A percentile compares a stretch with the other conserved stretches of the same genome.
Conservation (phyloP, 108 stramenopile species). For the Skeletonema tropicum region DNA sequence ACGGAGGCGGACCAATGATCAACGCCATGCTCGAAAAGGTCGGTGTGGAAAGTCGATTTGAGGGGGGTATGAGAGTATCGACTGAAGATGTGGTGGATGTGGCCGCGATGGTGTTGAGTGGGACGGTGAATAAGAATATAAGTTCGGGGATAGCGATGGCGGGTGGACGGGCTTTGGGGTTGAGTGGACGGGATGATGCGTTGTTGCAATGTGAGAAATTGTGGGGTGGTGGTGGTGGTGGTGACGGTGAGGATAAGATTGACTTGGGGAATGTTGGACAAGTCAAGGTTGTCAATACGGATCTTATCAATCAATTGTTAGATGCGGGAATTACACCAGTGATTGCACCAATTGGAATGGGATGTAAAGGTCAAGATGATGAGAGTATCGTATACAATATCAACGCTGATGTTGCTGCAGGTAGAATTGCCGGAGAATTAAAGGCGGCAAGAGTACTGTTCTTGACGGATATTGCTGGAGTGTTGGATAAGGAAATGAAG, state of each 20-base stretch:
- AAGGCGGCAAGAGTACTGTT: conserved; percentile 88
- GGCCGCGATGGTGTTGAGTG: conserved; percentile 98
- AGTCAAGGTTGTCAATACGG: conserved; percentile 84
- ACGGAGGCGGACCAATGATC: conserved; percentile 96
- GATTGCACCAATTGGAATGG: conserved; percentile 94
- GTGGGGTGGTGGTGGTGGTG: conserved; percentile 57
- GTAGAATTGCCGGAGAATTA: conserved; percentile 91
- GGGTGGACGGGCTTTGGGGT: conserved; percentile 88
- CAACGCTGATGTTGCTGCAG: conserved; percentile 98
- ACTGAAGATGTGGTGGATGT: conserved; percentile 91
- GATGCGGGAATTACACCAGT: conserved; percentile 90
- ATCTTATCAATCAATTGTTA: conserved; percentile 74
- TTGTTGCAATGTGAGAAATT: conserved; percentile 80
- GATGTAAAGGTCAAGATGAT: conserved; percentile 68
- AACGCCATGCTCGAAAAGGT: conserved; percentile 82
- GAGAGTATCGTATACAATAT: conserved; percentile 88
- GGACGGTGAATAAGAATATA: conserved; percentile 93
- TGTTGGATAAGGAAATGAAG: conserved; percentile 90
- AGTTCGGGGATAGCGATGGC: conserved; percentile 72
- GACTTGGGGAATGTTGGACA: conserved; percentile 93
- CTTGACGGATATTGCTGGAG: conserved; percentile 97
- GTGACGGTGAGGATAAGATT: conserved; percentile 47
- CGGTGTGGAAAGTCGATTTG: conserved; percentile 83
- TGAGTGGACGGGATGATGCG: conserved; percentile 92
- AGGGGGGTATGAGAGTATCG: conserved; percentile 90